Evolutionary conservation across 352 stramenopile genomes (phyloP), one percentile per base, ranked within the genome.

Genomic region (Pythium pyrilobum): DNA sequence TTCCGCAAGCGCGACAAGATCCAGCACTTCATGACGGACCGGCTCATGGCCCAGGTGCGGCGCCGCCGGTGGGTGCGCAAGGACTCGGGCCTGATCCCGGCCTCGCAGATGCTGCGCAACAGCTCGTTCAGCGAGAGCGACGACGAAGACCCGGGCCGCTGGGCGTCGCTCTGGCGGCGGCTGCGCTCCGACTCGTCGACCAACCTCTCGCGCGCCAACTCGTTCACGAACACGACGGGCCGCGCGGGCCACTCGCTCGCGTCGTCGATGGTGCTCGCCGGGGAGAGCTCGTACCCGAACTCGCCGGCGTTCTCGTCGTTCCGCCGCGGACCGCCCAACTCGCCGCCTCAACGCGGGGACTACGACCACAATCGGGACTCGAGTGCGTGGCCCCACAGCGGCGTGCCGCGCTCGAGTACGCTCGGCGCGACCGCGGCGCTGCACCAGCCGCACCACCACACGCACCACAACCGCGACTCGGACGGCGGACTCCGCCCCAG

Each of bases 21-120:
- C 24, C 84, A 94, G 55, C 77, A 94, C 54, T 87, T 94, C 28
- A 76, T 94, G 59, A 81, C 84, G 0, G 84, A 94, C 59, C 67
- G 84, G 7, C 59, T 94, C 20, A 88, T 94, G 73, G 81, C 81
- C 4, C 84, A 92, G 58, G 84, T 94, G 25, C 81, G 84, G 39
- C 80, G 84, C 2, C 79, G 84, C 21, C 78, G 81, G 8, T 92
- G 77, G 77, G 81, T 89, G 21, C 82, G 85, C 27, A 92, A 92
- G 55, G 60, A 68, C n/a, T 68, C 60, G 2, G 79, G 74, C 2
- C 54, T 69, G 18, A 37, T 71, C 24, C 67, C 69, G 3, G 42
- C 62, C n/a, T 41, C 56, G 0, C 61, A 61, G 18, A 59, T 83
- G 52, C 44, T 56, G 18, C 63, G 76, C 6, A 73, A 75, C 23